These are phyloP conservation scores for Neolentinus lepideus DNA, from an alignment of 1,284 basidiomycete genomes.

Conservation along the genomic window DNA sequence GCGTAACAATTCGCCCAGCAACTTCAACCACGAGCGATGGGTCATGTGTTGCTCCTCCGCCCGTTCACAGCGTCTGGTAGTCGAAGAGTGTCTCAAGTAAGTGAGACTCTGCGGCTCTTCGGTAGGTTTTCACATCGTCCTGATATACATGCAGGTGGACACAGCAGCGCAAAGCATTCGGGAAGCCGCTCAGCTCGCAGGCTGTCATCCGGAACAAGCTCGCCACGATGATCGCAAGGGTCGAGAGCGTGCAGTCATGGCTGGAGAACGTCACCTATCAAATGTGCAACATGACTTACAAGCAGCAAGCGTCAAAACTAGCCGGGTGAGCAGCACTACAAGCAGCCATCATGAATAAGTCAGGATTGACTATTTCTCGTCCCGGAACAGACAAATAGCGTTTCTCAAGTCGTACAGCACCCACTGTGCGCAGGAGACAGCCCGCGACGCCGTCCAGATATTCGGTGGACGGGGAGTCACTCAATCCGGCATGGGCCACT, in stretches of 20 bases:
- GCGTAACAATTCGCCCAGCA: slow-evolving; percentile 31
- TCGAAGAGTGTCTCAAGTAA: slow-evolving; percentile 65
- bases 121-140: not conserved
- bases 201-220: slow-evolving; percentile 83
- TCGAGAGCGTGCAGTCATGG: slow-evolving; percentile 80
- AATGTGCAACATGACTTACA: slow-evolving; percentile 78
- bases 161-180: slow-evolving; percentile 75
- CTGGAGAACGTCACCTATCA: slow-evolving; percentile 87
- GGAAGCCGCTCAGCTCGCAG: slow-evolving; percentile 77
- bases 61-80: slow-evolving; percentile 43
- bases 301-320: slow-evolving; percentile 31
- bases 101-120: not conserved
- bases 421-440: slow-evolving; percentile 61
- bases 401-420: slow-evolving; percentile 74
- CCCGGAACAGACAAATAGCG: slow-evolving; percentile 39
- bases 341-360: not conserved
- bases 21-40: slow-evolving; percentile 72
- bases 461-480: slow-evolving; percentile 80
- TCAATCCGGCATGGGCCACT: slow-evolving; percentile 63
- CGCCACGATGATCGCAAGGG: slow-evolving; percentile 79
- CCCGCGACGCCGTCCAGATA: slow-evolving; percentile 74
- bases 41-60: slow-evolving; percentile 65
- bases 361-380: not conserved
- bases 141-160: slow-evolving; percentile 38
- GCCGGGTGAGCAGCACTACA: slow-evolving; percentile 17